Percentiles rank a stretch among this genome's conserved stretches.
Evolutionary conservation across 2,329 filamentous ascomycete genomes (phyloP).

Genomic region (Fulvia fulva): DNA sequence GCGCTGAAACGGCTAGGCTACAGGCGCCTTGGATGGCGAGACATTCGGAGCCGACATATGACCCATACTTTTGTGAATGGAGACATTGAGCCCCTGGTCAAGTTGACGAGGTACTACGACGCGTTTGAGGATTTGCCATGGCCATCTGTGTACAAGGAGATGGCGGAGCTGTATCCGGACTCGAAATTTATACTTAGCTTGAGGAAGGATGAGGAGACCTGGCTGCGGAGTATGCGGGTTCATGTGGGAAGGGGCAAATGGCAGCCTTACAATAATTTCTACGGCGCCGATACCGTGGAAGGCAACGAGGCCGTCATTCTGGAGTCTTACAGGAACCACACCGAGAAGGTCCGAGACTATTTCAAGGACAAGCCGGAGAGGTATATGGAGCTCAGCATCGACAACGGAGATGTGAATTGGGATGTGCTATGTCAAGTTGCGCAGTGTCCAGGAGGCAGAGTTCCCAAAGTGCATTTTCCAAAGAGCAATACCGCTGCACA

Average conservation of each 20-base stretch:
- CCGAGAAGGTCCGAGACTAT: slow-evolving; percentile 20
- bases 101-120: slow-evolving; percentile 28
- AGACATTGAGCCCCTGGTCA: slow-evolving; percentile 20
- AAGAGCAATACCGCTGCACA: slow-evolving; percentile 27
- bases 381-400: slow-evolving; percentile 23
- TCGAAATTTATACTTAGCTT: slow-evolving; percentile 30
- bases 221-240: slow-evolving; percentile 28
- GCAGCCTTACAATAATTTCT: slow-evolving; percentile 24
- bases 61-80: slow-evolving; percentile 29
- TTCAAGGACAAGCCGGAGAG: slow-evolving; percentile 21
- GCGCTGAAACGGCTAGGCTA: slow-evolving; percentile 29
- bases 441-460: slow-evolving; percentile 16
- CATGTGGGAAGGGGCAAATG: slow-evolving; percentile 28
- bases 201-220: slow-evolving; percentile 28
- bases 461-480: slow-evolving; percentile 18
- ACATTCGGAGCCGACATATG: slow-evolving; percentile 30
- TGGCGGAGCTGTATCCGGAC: slow-evolving; percentile 28
- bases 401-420: slow-evolving; percentile 25
- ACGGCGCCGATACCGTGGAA: slow-evolving; percentile 22
- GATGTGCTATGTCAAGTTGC: slow-evolving; percentile 21
- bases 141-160: slow-evolving; percentile 28
- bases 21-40: slow-evolving; percentile 31
- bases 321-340: slow-evolving; percentile 25
- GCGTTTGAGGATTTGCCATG: slow-evolving; percentile 33
- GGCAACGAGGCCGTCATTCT: slow-evolving; percentile 24